A percentile compares a stretch with the other conserved stretches of the same genome.
Conservation (phyloP, 2,329 filamentous ascomycete genomes). For the Fusarium mundagurra region DNA sequence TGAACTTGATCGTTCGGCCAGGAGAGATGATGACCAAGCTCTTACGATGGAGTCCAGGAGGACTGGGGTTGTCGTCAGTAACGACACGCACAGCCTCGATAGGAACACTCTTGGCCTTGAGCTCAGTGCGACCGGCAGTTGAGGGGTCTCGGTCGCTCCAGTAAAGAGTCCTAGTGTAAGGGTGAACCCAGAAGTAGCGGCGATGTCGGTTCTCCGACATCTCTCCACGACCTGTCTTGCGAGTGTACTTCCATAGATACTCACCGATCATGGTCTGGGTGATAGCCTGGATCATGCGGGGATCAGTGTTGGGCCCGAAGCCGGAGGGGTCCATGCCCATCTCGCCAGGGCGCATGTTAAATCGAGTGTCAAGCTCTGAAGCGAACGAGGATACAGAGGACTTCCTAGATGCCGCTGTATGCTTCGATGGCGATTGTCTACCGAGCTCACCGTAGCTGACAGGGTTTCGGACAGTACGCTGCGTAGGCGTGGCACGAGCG, state of each 20-base stretch:
- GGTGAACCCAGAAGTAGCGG: conserved; percentile 99
- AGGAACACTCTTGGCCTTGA: conserved; percentile 86
- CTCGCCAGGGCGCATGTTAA: conserved; percentile 75
- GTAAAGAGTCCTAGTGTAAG: conserved; percentile 94
- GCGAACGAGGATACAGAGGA: conserved; percentile 96
- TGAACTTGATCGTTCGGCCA: conserved; percentile 90
- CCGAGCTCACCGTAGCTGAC: conserved; percentile 59
- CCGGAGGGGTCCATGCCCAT: conserved; percentile 64
- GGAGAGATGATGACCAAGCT: conserved; percentile 91
- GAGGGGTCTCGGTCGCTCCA: conserved; percentile 94
- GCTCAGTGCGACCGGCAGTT: conserved; percentile 77
- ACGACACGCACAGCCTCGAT: conserved; percentile 95
- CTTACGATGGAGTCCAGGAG: conserved; percentile 93
- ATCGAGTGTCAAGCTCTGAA: conserved; percentile 90
- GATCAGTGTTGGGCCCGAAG: conserved; percentile 81
- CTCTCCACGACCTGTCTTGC: conserved; percentile 88
- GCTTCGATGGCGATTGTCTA: conserved; percentile 59
- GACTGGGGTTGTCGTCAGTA: conserved; percentile 93
- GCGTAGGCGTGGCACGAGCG: conserved; percentile 67
- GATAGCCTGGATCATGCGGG: conserved; percentile 98
- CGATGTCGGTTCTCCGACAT: conserved; percentile 91
- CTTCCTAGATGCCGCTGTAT: conserved; percentile 54
- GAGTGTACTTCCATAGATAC: conserved; percentile 98
- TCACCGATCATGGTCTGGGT: conserved; percentile 99
- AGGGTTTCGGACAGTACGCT: conserved; percentile 58